Base-by-base conservation (phyloP, 208 protist species). In the Trypanosoma caninum region DNA sequence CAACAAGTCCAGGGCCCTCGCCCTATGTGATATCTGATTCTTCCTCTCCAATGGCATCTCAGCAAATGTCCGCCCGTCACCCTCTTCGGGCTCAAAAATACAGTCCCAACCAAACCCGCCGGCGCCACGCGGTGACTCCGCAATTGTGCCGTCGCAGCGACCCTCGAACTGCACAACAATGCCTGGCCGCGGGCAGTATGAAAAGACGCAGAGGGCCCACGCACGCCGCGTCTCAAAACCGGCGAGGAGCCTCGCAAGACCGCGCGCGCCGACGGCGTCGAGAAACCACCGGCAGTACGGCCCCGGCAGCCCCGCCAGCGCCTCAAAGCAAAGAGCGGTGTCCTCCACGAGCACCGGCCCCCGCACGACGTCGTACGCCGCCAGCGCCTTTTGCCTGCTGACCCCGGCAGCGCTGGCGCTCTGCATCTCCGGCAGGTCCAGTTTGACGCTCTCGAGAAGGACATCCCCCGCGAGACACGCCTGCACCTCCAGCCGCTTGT, bases 241-340 rank as follows among this genome's bases (percentile, higher is more conserved):
- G 1, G 76, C 71, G 14, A 98, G 70, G 72, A 99, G 69, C 25
- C 97, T 89, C 42, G 89, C 74, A 45, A 99, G 81, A 10, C 97
- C 97, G 23, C 84, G 80, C 58, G 83, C 80, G 7, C 94, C 88
- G 4, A 98, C 51, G 25, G 80, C 86, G 6, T 98, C 86, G 9
- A 99, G 78, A 70, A 99, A 99, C 96, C 97, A 98, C 75, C 99
- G 99, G 23, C 99, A 89, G 78, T 99, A 99, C n/a, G 97, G 97
- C 2, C 97, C 98, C 6, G 98, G 98, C 6, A 99, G 68, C 18
- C 96, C 97, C 9, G 84, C 72, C 2, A 99, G 79, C 3, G 91
- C 97, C 62, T 98, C 98, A 73, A 98, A 99, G 67, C 94, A 98
- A 4, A 99, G 88, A 18, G 76, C 97, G 2, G 97, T 99, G 77